phyloP scores from a whole-genome alignment of 2,329 filamentous ascomycete genomes.

The Phialocephala sp. region DNA sequence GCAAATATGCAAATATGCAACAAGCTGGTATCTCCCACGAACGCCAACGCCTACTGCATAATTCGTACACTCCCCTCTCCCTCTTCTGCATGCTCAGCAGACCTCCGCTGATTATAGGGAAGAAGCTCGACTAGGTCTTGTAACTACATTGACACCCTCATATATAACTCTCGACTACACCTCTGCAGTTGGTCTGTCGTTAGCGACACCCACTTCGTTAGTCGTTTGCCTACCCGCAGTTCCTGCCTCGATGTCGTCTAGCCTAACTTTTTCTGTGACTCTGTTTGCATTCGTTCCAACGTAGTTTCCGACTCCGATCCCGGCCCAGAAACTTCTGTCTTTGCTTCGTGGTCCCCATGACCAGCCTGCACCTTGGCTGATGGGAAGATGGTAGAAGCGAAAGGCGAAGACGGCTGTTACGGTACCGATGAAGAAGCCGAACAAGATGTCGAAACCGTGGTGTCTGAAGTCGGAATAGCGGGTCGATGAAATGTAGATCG shows the following conservation, averaged over 20 bases:
- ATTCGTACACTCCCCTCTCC: not conserved
- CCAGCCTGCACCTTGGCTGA: conserved; percentile 82
- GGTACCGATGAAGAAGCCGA: conserved; percentile 80
- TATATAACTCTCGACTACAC: conserved; percentile 20
- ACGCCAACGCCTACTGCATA: not conserved
- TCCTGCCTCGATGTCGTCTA: conserved; percentile 23
- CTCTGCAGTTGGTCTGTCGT: conserved; percentile 2
- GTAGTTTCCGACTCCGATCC: conserved; percentile 52
- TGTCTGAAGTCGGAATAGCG: conserved; percentile 90
- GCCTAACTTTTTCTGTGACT: not conserved
- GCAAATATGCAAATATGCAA: not conserved
- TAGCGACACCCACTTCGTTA: conserved; percentile 31
- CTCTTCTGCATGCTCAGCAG: not conserved
- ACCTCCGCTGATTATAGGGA: conserved; percentile 3
- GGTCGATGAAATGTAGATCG: conserved; percentile 83
- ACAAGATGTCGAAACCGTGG: conserved; percentile 90
- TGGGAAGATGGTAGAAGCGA: conserved; percentile 83
- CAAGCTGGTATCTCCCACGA: not conserved
- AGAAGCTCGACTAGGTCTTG: conserved; percentile 32
- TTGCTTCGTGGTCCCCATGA: conserved; percentile 81
- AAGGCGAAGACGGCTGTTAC: conserved; percentile 76
- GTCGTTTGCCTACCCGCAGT: conserved; percentile 18
- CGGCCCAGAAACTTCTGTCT: conserved; percentile 79
- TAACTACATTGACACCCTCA: not conserved
- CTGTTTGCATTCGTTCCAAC: conserved; percentile 37